A percentile compares a stretch with the other conserved stretches of the same genome.
phyloP scores from a whole-genome alignment of 345 rosid species.

The Raphanus sativus region DNA sequence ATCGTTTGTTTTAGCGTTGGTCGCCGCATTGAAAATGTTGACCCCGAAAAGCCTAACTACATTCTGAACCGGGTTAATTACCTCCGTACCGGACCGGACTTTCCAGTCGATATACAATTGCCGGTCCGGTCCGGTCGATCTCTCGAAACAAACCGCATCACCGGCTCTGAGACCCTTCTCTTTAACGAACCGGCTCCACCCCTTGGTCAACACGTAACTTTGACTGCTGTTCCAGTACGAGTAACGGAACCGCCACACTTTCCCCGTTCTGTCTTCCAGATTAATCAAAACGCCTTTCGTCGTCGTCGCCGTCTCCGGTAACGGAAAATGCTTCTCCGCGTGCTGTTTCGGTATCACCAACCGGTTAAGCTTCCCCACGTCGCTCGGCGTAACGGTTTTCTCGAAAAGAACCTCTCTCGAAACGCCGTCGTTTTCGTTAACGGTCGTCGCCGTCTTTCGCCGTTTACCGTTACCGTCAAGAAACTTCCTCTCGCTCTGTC shows the following conservation, averaged over 20 bases:
- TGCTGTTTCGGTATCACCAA: slow-evolving; percentile 93
- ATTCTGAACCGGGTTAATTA: slow-evolving; percentile 23
- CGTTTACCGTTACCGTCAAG: slow-evolving; percentile 42
- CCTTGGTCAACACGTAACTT: slow-evolving; percentile 89
- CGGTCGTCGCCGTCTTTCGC: not conserved
- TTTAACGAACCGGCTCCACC: slow-evolving; percentile 94
- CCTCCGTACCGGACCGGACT: slow-evolving; percentile 33
- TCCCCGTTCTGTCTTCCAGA: slow-evolving; percentile 69
- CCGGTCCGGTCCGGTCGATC: slow-evolving; percentile 70
- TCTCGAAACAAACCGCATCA: slow-evolving; percentile 75
- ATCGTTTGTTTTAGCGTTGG: slow-evolving; percentile 49
- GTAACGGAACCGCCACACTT: slow-evolving; percentile 94
- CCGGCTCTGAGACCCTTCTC: slow-evolving; percentile 84
- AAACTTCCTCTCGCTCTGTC: slow-evolving; percentile 60
- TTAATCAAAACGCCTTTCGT: slow-evolving; percentile 64
- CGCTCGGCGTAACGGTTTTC: slow-evolving; percentile 90
- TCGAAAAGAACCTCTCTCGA: slow-evolving; percentile 71
- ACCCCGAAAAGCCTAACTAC: slow-evolving; percentile 48
- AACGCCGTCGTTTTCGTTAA: not conserved
- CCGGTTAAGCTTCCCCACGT: slow-evolving; percentile 92
- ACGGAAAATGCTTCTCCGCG: slow-evolving; percentile 79
- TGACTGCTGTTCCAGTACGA: slow-evolving; percentile 98
- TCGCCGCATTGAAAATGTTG: slow-evolving; percentile 58
- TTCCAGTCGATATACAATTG: slow-evolving; percentile 68
- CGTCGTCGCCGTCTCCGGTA: slow-evolving; percentile 40